A percentile compares a stretch with the other conserved stretches of the same genome.
Conservation (phyloP, 2,329 filamentous ascomycete genomes). For the Epichloe sibirici region DNA sequence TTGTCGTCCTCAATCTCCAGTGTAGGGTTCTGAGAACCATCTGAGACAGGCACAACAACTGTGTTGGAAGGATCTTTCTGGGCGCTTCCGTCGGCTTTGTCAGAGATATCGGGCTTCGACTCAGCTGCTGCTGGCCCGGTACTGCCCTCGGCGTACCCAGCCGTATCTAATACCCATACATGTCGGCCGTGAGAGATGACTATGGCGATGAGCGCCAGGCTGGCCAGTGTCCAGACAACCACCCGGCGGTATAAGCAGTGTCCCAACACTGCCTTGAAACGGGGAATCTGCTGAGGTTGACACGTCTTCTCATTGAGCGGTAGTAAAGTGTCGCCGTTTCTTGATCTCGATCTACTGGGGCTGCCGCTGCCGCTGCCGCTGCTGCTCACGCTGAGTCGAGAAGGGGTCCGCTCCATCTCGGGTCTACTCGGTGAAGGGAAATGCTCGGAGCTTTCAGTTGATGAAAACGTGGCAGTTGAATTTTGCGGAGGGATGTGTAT, state of each 20-base stretch:
- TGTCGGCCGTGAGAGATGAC: conserved; percentile 24
- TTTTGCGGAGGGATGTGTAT: neutral
- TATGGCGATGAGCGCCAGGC: conserved; percentile 28
- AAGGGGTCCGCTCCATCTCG: conserved; percentile 17
- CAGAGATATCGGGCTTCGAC: neutral
- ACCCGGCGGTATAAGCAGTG: conserved; percentile 41
- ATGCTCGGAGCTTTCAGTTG: neutral
- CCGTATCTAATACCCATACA: conserved; percentile 8
- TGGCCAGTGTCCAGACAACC: conserved; percentile 35
- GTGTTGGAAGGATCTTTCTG: neutral
- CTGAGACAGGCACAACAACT: neutral
- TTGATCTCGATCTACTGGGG: conserved; percentile 17
- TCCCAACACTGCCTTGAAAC: conserved; percentile 33
- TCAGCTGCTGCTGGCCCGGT: neutral
- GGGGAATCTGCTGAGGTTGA: conserved; percentile 26
- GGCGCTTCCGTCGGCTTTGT: neutral
- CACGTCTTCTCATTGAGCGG: conserved; percentile 20
- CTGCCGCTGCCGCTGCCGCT: conserved; percentile 24
- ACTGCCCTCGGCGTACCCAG: neutral
- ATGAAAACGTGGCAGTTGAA: neutral
- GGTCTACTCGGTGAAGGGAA: neutral
- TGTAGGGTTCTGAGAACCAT: neutral
- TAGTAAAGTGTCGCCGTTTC: conserved; percentile 21
- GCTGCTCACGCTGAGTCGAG: conserved; percentile 23
- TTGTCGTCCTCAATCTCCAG: conserved; percentile 13